Base-by-base conservation (phyloP, 768 basidiomycete species). In the Podaxis carcinomalis region DNA sequence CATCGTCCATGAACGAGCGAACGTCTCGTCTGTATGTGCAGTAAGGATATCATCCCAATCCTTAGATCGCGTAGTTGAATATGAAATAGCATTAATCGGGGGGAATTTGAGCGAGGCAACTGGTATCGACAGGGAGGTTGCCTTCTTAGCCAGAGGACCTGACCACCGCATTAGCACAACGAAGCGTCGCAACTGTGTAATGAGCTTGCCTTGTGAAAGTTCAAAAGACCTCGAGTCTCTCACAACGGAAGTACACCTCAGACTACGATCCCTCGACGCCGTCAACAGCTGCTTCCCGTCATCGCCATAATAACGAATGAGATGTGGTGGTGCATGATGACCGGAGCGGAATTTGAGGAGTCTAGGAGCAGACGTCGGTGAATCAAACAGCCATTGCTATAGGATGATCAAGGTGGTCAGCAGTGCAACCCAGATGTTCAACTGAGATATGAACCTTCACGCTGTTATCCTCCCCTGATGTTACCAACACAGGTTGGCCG, bases 11-110 rank as follows among this genome's bases (percentile, higher is more conserved):
- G 93, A 89, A 37, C 96, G 81, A 1, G 90, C 90, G 59, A 88
- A 82, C 3, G 84, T 79, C 66, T 96, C 95, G 51, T 93, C 92
- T 1, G 83, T 77, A 70, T 98, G 95, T 0, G 86, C 85, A n/a
- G 95, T 95, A 4, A 99, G 72, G 47, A 98, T 88, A 68, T 98
- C 95, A 68, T 98, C 96, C 97, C 97, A 99, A 64, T 99, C 95
- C 71, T 94, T 96, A 7, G 91, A 81, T 27, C 95, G 83, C 0
- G 88, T 79, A 0, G 86, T 80, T 0, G 93, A 94, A 71, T 86
- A 89, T 0, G 93, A 85, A 6, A 98, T 77, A 5, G 89, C 79
- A 1, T 85, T 87, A 35, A 97, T 80, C 0, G 92, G 80, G 13
- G 93, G 87, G 52, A 93, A 89, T 73, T 98, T 97, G 56, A 98